Percentiles rank a stretch among this genome's conserved stretches.
Evolutionary conservation across 1,284 basidiomycete genomes (phyloP).

Genomic region (Trametes polyzona): DNA sequence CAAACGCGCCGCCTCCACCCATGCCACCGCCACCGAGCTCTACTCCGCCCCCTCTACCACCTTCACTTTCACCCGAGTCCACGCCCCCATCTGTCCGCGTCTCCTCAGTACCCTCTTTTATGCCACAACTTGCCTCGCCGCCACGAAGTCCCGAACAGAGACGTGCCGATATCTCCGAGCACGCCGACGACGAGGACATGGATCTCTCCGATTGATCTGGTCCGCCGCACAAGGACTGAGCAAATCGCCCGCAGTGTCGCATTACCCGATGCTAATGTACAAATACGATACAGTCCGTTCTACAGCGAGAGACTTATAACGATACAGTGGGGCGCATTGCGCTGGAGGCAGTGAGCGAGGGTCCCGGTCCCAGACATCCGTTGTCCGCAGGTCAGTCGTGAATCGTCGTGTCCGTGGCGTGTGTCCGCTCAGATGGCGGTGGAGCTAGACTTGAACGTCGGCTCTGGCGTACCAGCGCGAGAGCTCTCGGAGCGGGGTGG

Average conservation of each 20-base stretch:
- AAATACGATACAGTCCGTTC: slow-evolving; percentile 19
- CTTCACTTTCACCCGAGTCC: not conserved
- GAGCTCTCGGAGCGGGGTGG: slow-evolving; percentile 27
- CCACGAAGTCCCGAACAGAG: no score
- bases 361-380: slow-evolving; percentile 4
- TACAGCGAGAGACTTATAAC: slow-evolving; percentile 17
- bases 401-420: slow-evolving; percentile 16
- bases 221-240: not conserved
- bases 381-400: slow-evolving; percentile 21
- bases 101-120: no score
- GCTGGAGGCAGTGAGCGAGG: slow-evolving; percentile 1
- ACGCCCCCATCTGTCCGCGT: not conserved
- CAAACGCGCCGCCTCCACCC: slow-evolving; percentile 24
- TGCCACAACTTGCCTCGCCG: no score
- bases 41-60: slow-evolving; percentile 20
- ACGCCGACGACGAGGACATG: slow-evolving; percentile 33
- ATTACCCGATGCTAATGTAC: slow-evolving; percentile 23
- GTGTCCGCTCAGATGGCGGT: slow-evolving; percentile 30
- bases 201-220: slow-evolving; percentile 38
- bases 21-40: slow-evolving; percentile 25
- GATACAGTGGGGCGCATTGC: slow-evolving; percentile 23
- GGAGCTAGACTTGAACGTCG: slow-evolving; percentile 37
- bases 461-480: slow-evolving; percentile 35
- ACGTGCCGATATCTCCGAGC: slow-evolving; percentile 1
- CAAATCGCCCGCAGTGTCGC: not conserved